Conservation (phyloP, 2,329 filamentous ascomycete genomes). For the Cercospora brassicicola region DNA sequence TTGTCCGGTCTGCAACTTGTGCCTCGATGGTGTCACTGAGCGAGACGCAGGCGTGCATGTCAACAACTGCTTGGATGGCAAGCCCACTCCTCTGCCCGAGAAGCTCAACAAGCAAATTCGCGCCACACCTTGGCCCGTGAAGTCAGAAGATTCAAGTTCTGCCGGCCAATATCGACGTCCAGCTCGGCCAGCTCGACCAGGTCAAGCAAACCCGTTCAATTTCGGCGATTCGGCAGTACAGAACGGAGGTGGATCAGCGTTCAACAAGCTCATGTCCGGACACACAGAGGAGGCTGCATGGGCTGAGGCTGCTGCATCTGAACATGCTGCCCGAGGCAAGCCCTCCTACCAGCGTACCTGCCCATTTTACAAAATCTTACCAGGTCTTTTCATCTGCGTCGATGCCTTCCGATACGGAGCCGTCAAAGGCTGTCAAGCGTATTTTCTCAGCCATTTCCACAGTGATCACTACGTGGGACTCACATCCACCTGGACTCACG, state of each 20-base stretch:
- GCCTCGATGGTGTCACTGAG: slow-evolving; percentile 56
- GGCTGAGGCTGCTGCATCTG: slow-evolving; percentile 79
- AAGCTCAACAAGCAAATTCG: slow-evolving; percentile 21
- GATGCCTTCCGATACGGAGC: slow-evolving; percentile 96
- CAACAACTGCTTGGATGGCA: slow-evolving; percentile 87
- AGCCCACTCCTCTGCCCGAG: slow-evolving; percentile 59
- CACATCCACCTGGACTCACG: slow-evolving; percentile 83
- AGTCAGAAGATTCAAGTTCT: slow-evolving; percentile 30
- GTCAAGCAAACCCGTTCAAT: slow-evolving; percentile 76
- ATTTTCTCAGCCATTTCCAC: slow-evolving; percentile 97
- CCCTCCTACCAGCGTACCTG: slow-evolving; percentile 86
- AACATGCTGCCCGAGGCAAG: slow-evolving; percentile 75
- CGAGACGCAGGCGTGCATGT: slow-evolving; percentile 79
- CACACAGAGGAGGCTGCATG: slow-evolving; percentile 90
- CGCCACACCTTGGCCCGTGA: slow-evolving; percentile 17
- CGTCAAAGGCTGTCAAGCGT: slow-evolving; percentile 86
- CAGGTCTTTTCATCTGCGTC: slow-evolving; percentile 86
- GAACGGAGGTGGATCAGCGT: slow-evolving; percentile 64
- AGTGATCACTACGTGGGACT: slow-evolving; percentile 96
- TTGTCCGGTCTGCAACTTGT: slow-evolving; percentile 77
- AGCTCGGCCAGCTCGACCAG: slow-evolving; percentile 67
- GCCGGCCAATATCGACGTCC: slow-evolving; percentile 65
- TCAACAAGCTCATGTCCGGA: slow-evolving; percentile 87
- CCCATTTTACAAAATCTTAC: slow-evolving; percentile 98
- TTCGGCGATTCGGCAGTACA: slow-evolving; percentile 45